Percentiles rank a stretch among this genome's conserved stretches.
phyloP scores from a whole-genome alignment of 345 rosid species.

The Luvunga scandens region DNA sequence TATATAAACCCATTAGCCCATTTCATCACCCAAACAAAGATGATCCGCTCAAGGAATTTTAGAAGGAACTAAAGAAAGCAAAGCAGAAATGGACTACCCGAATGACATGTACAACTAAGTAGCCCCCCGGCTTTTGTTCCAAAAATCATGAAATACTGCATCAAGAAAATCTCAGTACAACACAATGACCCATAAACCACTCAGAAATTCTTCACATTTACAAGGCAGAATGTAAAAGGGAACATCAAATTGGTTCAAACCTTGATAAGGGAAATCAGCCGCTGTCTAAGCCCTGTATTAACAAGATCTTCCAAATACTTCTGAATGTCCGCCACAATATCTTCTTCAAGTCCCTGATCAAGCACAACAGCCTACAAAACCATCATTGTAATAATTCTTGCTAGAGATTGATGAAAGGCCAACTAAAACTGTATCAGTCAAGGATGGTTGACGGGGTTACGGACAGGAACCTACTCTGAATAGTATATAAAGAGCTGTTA shows the following conservation, averaged over 20 bases:
- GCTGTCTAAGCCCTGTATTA: constrained; percentile 70
- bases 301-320: constrained; percentile 75
- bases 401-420: constrained; percentile 6
- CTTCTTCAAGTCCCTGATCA: constrained; percentile 78
- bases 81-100: not conserved
- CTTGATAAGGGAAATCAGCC: constrained; percentile 76
- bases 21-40: not conserved
- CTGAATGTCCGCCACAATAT: constrained; percentile 71
- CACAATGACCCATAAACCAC: not conserved
- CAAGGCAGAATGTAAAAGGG: constrained; percentile 2
- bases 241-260: constrained; percentile 19
- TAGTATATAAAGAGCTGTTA: constrained; percentile 71
- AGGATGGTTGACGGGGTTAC: not conserved
- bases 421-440: not conserved
- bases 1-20: not conserved
- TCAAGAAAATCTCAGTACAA: not conserved
- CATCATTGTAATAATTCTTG: constrained; percentile 10
- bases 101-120: not conserved
- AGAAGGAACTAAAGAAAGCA: not conserved
- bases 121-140: not conserved
- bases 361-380: constrained; percentile 79
- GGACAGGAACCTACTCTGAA: constrained; percentile 54
- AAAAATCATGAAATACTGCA: not conserved
- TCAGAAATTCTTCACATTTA: not conserved
- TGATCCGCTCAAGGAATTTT: not conserved